These are phyloP conservation scores for Coniella vitis DNA, from an alignment of 2,329 filamentous ascomycete genomes.

Conservation along the genomic window DNA sequence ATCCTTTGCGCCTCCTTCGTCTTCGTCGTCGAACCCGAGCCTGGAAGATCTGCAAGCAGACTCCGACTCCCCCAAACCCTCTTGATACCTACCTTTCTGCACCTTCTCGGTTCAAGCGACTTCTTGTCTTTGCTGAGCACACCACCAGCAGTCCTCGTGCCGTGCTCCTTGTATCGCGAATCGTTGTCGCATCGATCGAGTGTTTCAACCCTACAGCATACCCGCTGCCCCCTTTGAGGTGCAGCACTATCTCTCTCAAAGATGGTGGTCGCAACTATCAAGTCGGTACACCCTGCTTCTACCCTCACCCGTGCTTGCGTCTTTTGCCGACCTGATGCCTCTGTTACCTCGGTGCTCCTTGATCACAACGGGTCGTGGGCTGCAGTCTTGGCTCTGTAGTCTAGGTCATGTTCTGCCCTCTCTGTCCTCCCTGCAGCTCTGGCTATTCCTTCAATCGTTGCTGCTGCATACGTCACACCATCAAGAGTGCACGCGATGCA, in stretches of 20 bases:
- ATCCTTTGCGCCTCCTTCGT: neutral
- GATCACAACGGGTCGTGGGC: neutral
- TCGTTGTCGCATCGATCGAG: neutral
- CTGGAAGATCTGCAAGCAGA: conserved; percentile 7
- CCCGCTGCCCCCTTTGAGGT: conserved; percentile 31
- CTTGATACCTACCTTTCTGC: neutral
- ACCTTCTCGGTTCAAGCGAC: neutral
- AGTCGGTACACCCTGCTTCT: conserved; percentile 38
- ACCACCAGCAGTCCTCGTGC: conserved; percentile 11
- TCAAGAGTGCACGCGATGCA: conserved; percentile 2
- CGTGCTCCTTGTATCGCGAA: conserved; percentile 10
- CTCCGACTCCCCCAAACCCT: neutral
- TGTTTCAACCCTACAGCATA: conserved; percentile 10
- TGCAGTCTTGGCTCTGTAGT: neutral
- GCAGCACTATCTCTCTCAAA: conserved; percentile 34
- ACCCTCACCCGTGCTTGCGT: neutral
- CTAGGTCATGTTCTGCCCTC: neutral
- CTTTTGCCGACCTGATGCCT: conserved; percentile 5
- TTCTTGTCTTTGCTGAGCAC: conserved; percentile 5
- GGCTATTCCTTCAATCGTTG: conserved; percentile 6
- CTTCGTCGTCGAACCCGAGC: neutral
- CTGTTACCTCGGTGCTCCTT: neutral
- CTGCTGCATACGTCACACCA: conserved; percentile 3
- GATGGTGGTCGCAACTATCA: conserved; percentile 59
- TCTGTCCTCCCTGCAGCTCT: conserved; percentile 1